These are phyloP conservation scores for Cerioporus squamosus DNA, from an alignment of 1,284 basidiomycete genomes.

Conservation along the genomic window DNA sequence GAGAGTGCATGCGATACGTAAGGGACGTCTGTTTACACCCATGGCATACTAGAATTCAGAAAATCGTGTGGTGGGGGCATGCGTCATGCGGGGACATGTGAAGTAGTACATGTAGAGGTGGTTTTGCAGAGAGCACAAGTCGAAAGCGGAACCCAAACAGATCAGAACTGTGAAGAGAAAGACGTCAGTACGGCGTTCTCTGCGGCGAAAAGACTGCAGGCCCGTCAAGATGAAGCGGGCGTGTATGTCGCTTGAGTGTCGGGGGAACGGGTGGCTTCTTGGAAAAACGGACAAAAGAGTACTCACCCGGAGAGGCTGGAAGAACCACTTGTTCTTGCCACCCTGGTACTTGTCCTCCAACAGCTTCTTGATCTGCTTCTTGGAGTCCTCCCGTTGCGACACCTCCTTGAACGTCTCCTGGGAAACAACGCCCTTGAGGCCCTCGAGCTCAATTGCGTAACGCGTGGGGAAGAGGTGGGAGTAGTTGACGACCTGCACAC, in stretches of 20 bases:
- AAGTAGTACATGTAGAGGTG: slow-evolving; percentile 20
- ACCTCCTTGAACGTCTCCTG: slow-evolving; percentile 95
- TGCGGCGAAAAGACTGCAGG: background rate
- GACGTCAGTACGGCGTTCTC: background rate
- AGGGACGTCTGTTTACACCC: slow-evolving; percentile 9
- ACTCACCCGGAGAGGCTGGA: slow-evolving; percentile 78
- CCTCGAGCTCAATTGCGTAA: slow-evolving; percentile 94
- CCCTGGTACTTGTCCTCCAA: slow-evolving; percentile 90
- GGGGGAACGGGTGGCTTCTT: background rate
- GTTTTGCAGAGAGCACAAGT: slow-evolving; percentile 21
- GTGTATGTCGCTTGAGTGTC: background rate
- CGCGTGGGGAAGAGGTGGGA: slow-evolving; percentile 97
- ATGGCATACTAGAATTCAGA: slow-evolving; percentile 22
- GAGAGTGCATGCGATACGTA: no score
- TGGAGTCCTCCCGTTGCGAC: slow-evolving; percentile 88
- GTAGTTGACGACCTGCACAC: slow-evolving; percentile 84
- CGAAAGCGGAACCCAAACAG: slow-evolving; percentile 12
- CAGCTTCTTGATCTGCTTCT: slow-evolving; percentile 95
- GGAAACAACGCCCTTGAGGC: slow-evolving; percentile 83
- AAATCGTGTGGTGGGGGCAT: slow-evolving; percentile 21
- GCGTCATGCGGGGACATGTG: slow-evolving; percentile 26
- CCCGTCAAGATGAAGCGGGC: background rate
- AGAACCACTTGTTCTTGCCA: slow-evolving; percentile 97
- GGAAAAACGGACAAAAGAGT: background rate
- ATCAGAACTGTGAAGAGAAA: slow-evolving; percentile 19